These are phyloP conservation scores for Porodaedalea pini DNA, from an alignment of 1,284 basidiomycete species.

Conservation along the genomic window DNA sequence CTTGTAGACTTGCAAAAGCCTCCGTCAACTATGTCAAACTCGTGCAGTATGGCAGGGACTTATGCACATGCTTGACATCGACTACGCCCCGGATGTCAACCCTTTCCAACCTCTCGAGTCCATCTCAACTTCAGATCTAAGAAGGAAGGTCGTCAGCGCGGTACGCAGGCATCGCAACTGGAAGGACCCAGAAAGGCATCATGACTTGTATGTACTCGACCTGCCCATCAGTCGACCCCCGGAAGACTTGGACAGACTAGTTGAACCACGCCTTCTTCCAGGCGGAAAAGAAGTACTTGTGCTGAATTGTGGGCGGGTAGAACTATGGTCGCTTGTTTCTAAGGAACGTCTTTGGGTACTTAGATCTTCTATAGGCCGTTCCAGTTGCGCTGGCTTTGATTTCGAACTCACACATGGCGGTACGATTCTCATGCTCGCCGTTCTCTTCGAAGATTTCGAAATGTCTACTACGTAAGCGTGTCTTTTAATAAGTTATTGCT, in stretches of 20 bases:
- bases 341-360: constrained; percentile 2
- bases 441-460: constrained; percentile 1
- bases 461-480: not conserved
- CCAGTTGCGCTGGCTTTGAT: not conserved
- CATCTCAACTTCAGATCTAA: not conserved
- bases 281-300: constrained; percentile 4
- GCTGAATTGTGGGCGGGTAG: not conserved
- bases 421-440: not conserved
- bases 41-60: not conserved
- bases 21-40: constrained; percentile 1
- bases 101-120: not conserved
- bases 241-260: not conserved
- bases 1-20: constrained; percentile 1
- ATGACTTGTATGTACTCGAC: not conserved
- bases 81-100: constrained; percentile 1
- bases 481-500: not conserved
- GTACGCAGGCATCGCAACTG: not conserved
- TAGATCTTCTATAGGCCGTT: not conserved
- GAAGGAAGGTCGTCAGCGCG: not conserved
- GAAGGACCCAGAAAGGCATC: not conserved
- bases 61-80: constrained; percentile 3
- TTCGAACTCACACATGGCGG: not conserved
- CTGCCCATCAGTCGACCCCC: not conserved
- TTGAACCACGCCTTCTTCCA: constrained; percentile 11
- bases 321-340: constrained; percentile 6